phyloP scores from a whole-genome alignment of 805 yeast genomes.

The Metschnikowia borealis region DNA sequence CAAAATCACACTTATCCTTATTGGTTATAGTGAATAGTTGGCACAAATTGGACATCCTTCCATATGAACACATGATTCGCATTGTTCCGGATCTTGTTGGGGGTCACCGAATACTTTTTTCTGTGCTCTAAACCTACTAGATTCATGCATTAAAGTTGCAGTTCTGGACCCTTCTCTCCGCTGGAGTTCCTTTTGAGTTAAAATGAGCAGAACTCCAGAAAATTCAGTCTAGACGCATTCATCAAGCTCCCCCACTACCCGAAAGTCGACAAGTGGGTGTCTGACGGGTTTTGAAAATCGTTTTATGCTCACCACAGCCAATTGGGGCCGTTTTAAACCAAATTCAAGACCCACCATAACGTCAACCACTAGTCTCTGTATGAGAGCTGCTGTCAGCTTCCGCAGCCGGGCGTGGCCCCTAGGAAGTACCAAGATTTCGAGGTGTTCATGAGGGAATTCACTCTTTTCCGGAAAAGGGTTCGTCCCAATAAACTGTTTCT shows the following conservation, averaged over 20 bases:
- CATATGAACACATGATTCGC: no score
- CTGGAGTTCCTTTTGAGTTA: slow-evolving; percentile 1
- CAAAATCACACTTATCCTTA: no score
- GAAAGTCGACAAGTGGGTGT: slow-evolving; percentile 5
- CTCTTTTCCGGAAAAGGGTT: slow-evolving; percentile 22
- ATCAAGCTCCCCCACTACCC: slow-evolving; percentile 9
- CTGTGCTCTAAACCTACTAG: no score
- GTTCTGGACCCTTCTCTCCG: no score
- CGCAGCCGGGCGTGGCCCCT: slow-evolving; percentile 24
- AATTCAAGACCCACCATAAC: slow-evolving; percentile 3
- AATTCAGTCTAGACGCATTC: slow-evolving; percentile 6
- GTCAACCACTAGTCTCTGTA: slow-evolving; percentile 27
- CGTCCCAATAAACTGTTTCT: slow-evolving; percentile 22
- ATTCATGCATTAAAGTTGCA: no score
- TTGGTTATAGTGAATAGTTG: no score
- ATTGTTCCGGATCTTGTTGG: no score
- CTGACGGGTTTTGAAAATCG: slow-evolving; percentile 5
- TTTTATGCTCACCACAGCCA: slow-evolving; percentile 13
- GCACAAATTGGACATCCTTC: no score
- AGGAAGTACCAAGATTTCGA: slow-evolving; percentile 26
- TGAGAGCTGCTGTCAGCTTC: slow-evolving; percentile 24
- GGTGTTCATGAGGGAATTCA: slow-evolving; percentile 23
- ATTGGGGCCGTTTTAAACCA: slow-evolving; percentile 5
- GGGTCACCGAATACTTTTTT: no score
- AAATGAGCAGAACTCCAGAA: slow-evolving; percentile 8